Evolutionary conservation across 495 filamentous ascomycete genomes (phyloP), one percentile per base, ranked within the genome.

Genomic region (Tetracladium marchalianum): DNA sequence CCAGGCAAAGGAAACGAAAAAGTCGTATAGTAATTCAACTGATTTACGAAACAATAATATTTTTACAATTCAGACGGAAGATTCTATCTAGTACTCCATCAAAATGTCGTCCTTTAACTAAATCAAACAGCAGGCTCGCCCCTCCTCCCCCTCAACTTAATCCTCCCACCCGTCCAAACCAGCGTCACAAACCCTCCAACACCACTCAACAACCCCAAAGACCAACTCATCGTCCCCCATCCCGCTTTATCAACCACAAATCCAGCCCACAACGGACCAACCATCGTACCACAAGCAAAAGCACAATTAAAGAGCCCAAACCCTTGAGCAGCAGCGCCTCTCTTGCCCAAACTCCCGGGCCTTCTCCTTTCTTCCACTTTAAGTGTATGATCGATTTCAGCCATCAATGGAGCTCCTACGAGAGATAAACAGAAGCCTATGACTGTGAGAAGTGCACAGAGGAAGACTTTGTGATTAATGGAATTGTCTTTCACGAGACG

Each of bases 401-500:
- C 82, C 67, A 87, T 75, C 15, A 88, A 60, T 0, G 84, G 77
- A 3, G 80, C 71, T 43, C 80, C 71, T 5, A 74, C 63, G 5
- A 82, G 56, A 0, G 75, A 69, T 3, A 87, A 43, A 3, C 70
- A 67, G 4, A 74, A 22, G 0, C 86, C 86, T 2, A 83, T 47
- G 0, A 82, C 50, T 0, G 65, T 66, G 12, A 93, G 67, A 10
- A 89, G 58, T 1, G 73, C 78, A 49, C 82, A 87, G 3, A 90
- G 66, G 0, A 90, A 54, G 1, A 84, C 68, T 49, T 86, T 83
- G 47, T 89, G 70, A 1, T 61, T 51, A 10, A 81, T 67, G 0
- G 68, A 70, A 51, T 82, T 70, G 32, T 77, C 54, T 0, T 64
- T 66, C 15, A 88, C 78, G 44, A 88, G 73, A 1, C 85, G 76